phyloP scores from a whole-genome alignment of 1,284 basidiomycete genomes.

The Ceratobasidium sp. region DNA sequence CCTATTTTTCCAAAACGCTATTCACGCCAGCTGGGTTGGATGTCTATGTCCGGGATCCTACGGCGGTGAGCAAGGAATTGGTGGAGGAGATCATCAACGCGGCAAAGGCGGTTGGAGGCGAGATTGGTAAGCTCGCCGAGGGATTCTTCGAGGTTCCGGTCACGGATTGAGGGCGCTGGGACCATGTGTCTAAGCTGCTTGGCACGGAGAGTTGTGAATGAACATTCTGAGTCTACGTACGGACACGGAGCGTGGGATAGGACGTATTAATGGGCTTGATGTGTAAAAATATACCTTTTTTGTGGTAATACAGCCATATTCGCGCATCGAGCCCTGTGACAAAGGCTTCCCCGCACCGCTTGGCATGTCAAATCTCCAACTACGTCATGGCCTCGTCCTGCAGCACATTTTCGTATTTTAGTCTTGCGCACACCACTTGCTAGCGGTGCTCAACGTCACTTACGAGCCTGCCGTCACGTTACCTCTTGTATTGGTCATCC shows the following conservation, averaged over 20 bases:
- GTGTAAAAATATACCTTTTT: background rate
- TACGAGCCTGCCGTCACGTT: too few relatives aligned
- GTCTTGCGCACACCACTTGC: too few relatives aligned
- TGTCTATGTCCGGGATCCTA: constrained; percentile 53
- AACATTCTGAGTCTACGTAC: background rate
- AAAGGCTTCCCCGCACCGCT: background rate
- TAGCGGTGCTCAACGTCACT: too few relatives aligned
- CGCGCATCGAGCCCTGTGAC: too few relatives aligned
- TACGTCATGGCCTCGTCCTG: too few relatives aligned
- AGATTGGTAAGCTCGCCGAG: constrained; percentile 39
- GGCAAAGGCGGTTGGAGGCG: constrained; percentile 32
- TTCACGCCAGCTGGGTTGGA: constrained; percentile 62
- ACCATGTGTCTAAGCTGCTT: too few relatives aligned
- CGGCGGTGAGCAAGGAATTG: constrained; percentile 45
- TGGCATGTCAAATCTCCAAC: background rate
- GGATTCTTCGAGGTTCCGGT: constrained; percentile 42
- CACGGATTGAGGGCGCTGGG: background rate
- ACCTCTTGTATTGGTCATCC: too few relatives aligned
- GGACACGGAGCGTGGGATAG: background rate
- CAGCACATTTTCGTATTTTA: too few relatives aligned
- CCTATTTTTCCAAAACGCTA: constrained; percentile 60
- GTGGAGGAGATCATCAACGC: constrained; percentile 43
- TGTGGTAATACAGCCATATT: background rate
- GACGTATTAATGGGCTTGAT: background rate
- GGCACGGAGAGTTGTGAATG: too few relatives aligned